A percentile compares a stretch with the other conserved stretches of the same genome.
Conservation (phyloP, 2,329 filamentous ascomycete species). For the Elsinoe fawcettii region DNA sequence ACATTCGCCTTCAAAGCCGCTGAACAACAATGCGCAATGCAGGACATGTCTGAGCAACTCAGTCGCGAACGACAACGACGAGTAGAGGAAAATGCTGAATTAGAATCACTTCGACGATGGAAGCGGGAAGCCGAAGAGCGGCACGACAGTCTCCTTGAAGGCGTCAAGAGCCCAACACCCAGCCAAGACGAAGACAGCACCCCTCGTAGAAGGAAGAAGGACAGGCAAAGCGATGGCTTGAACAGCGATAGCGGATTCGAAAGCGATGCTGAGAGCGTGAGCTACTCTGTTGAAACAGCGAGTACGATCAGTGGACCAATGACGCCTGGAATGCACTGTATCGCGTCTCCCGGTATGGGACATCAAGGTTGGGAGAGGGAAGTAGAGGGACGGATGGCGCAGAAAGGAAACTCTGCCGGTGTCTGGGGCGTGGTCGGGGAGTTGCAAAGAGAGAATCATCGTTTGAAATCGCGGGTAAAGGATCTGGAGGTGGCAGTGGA, state of each 20-base stretch:
- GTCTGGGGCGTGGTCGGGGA: slow-evolving; percentile 49
- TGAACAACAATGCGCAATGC: slow-evolving; percentile 51
- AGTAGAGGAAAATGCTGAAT: slow-evolving; percentile 33
- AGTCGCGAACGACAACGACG: slow-evolving; percentile 37
- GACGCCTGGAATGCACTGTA: slow-evolving; percentile 30
- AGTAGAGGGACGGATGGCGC: slow-evolving; percentile 14
- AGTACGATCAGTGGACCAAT: slow-evolving; percentile 16
- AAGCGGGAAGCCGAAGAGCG: slow-evolving; percentile 17
- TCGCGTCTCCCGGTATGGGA: slow-evolving; percentile 29
- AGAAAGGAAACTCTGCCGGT: slow-evolving; percentile 19
- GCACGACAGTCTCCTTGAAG: slow-evolving; percentile 16
- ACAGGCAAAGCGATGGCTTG: slow-evolving; percentile 25
- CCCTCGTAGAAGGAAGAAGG: slow-evolving; percentile 21
- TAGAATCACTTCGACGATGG: slow-evolving; percentile 20
- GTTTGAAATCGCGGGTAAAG: slow-evolving; percentile 45
- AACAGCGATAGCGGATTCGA: slow-evolving; percentile 53
- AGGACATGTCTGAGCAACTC: slow-evolving; percentile 42
- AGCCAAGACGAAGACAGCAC: slow-evolving; percentile 18
- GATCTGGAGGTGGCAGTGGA: slow-evolving; percentile 50
- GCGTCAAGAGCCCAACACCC: slow-evolving; percentile 1
- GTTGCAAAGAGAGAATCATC: slow-evolving; percentile 48
- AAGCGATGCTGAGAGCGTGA: slow-evolving; percentile 42
- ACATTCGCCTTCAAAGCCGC: slow-evolving; percentile 49
- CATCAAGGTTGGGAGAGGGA: background rate
- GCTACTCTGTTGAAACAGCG: slow-evolving; percentile 30